Percentiles rank a stretch among this genome's conserved stretches.
Evolutionary conservation across 306 rosid species (phyloP).

Genomic region (Dryas alaskensis): DNA sequence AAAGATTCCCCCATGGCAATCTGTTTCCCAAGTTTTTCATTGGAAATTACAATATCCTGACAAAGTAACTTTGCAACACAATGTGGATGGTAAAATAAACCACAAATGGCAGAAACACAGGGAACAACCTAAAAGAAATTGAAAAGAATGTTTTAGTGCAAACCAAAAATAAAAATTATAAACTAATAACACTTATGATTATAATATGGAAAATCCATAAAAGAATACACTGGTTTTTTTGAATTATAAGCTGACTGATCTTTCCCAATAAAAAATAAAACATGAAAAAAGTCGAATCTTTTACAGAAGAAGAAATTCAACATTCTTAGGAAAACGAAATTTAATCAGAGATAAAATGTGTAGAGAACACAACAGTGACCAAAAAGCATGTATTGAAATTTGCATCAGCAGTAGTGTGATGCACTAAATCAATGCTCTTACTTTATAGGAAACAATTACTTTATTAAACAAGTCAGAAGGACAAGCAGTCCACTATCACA

Average conservation of each 20-base stretch:
- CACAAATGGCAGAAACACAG: conserved; percentile 53
- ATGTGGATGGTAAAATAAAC: conserved; percentile 57
- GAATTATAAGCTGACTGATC: neutral
- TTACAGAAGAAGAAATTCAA: neutral
- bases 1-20: conserved; percentile 48
- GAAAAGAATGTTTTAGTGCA: neutral
- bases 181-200: neutral
- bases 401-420: neutral
- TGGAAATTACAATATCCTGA: conserved; percentile 25
- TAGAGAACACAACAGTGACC: neutral
- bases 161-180: neutral
- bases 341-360: neutral
- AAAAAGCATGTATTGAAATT: neutral
- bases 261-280: neutral
- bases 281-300: neutral
- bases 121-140: conserved; percentile 48
- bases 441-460: neutral
- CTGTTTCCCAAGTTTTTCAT: conserved; percentile 30
- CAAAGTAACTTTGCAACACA: conserved; percentile 52
- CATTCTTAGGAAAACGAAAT: neutral
- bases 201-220: neutral
- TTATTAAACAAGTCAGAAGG: neutral
- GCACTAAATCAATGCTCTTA: neutral
- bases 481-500: too few relatives aligned
- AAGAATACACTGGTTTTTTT: neutral